Base-by-base conservation (phyloP, 768 basidiomycete species). In the Lentinula raphanica region DNA sequence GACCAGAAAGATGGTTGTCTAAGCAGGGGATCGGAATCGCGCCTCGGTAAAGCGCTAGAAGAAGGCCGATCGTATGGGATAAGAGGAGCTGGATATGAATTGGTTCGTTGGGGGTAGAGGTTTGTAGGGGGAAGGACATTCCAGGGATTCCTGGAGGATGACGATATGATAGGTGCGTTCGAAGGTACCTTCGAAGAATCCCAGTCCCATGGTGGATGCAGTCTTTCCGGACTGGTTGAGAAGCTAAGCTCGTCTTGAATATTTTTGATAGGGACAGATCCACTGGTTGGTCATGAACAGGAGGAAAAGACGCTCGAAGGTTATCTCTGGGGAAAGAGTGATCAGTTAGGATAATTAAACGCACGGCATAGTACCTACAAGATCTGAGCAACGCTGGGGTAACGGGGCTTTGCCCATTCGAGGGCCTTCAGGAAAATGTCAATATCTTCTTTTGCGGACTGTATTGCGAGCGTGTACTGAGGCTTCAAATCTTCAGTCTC, bases 381-480 rank as follows among this genome's bases (percentile, higher is more conserved):
- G 23, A 72, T 62, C 3, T 60, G 54, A 1, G 59, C 51, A 15
- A 64, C 65, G 63, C 65, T 68, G n/a, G 76, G 60, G 79, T 79
- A 76, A 28, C 71, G 67, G 15, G 53, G 60, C 53, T 68, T 58
- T 1, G 65, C 64, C 57, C 60, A 66, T 68, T 81, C 73, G 27
- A 87, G 71, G 7, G 75, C 70, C 3, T 70, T 65, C 40, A 83
- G 67, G 42, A 83, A 74, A n/a, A 71, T 68, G 17, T 71, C 67
- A 6, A 77, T 67, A 58, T 79, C 74, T 1, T 64, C 63, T 59
- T 74, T 60, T n/a, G 76, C 60, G 23, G 70, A 64, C 35, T 75
- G 69, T n/a, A 78, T 71, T 28, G 63, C 58, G 9, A 68, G 68
- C 29, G 68, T 60, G 50, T 72, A 35, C 2, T 69, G 70, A 19